Percentiles rank a stretch among this genome's conserved stretches.
Evolutionary conservation across 2,329 filamentous ascomycete species (phyloP).

Genomic region (Colletotrichum sp.): DNA sequence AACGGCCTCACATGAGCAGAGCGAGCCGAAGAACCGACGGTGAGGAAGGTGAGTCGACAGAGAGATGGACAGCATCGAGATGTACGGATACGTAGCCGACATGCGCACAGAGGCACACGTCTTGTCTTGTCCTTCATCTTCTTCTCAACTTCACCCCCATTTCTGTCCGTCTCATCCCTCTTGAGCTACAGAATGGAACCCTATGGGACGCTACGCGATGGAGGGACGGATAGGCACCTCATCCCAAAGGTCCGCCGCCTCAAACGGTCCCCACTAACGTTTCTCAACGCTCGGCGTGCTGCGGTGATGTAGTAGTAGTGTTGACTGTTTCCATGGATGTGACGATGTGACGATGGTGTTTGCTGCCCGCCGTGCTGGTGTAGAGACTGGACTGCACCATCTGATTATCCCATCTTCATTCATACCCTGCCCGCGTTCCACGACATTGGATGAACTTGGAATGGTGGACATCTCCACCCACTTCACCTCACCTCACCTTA

Average conservation of each 20-base stretch:
- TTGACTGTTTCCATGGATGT: background rate
- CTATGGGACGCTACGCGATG: background rate
- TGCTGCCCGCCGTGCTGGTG: background rate
- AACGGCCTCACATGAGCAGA: background rate
- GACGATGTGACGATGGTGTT: background rate
- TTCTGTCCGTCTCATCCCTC: background rate
- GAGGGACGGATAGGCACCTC: slow-evolving; percentile 15
- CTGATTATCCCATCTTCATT: background rate
- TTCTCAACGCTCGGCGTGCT: background rate
- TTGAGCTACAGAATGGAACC: background rate
- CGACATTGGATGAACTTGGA: background rate
- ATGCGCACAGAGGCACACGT: background rate
- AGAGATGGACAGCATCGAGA: background rate
- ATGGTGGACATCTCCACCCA: background rate
- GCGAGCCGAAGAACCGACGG: background rate
- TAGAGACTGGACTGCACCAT: background rate
- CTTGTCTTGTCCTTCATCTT: background rate
- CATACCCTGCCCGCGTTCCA: background rate
- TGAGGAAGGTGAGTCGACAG: background rate
- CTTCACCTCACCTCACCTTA: background rate
- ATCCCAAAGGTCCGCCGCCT: slow-evolving; percentile 6
- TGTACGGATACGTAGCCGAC: background rate
- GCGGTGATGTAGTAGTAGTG: background rate
- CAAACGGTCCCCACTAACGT: background rate
- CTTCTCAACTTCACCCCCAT: background rate